Evolutionary conservation across 345 rosid species (phyloP).

Genomic region (Melaleuca quinquenervia): DNA sequence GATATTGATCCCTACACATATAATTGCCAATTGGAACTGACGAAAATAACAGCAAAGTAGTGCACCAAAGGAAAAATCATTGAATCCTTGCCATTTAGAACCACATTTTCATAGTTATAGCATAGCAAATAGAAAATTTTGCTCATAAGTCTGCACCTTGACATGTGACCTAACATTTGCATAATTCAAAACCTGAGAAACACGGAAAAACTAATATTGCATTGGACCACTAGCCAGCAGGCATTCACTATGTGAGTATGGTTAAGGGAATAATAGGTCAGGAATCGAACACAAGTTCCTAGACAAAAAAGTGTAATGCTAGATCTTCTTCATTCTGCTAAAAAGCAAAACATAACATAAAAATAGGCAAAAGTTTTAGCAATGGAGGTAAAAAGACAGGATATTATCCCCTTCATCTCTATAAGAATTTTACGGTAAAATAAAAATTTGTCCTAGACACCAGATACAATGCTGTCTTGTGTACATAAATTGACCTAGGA

Average conservation of each 20-base stretch:
- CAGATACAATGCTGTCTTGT: not conserved
- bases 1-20: conserved; percentile 51
- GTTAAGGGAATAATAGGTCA: not conserved
- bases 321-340: not conserved
- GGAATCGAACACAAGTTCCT: not conserved
- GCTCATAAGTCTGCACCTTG: not conserved
- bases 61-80: not conserved
- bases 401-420: not conserved
- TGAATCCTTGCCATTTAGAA: not conserved
- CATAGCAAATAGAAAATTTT: not conserved
- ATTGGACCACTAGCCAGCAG: not conserved
- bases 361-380: not conserved
- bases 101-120: not conserved
- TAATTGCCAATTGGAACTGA: not conserved
- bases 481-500: not conserved
- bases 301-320: not conserved
- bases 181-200: not conserved
- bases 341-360: not conserved
- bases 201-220: not conserved
- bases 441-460: not conserved
- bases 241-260: not conserved
- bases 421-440: not conserved
- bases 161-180: not conserved
- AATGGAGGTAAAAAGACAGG: not conserved
- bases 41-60: not conserved